phyloP scores from a whole-genome alignment of 108 stramenopile species.

The Aurantiochytrium sp. region DNA sequence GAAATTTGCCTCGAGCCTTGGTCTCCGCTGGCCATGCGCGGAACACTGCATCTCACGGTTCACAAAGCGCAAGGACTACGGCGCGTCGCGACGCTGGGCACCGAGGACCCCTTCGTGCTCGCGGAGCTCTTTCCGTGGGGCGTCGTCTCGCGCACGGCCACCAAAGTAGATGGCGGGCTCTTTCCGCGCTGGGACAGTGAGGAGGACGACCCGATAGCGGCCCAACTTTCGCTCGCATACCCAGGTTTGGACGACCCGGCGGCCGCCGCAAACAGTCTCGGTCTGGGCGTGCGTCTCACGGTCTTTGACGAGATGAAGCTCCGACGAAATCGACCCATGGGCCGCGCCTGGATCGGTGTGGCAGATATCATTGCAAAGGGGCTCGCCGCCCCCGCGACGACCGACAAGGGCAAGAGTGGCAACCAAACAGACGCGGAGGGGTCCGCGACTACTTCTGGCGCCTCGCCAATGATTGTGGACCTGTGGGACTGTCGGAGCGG shows the following conservation, averaged over 20 bases:
- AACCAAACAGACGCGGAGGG: too few species aligned
- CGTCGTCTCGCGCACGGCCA: not conserved
- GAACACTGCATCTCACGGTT: not conserved
- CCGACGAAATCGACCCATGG: not conserved
- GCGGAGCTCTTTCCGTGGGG: not conserved
- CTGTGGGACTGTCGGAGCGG: not conserved
- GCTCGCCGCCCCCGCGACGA: too few species aligned
- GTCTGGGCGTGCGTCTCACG: not conserved
- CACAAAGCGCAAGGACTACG: not conserved
- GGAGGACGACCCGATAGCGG: not conserved
- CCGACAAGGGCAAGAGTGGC: not conserved
- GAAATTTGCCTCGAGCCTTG: not conserved
- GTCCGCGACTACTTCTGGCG: too few species aligned
- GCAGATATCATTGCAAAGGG: not conserved
- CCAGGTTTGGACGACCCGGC: not conserved
- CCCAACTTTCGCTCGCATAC: not conserved
- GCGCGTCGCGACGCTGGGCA: not conserved
- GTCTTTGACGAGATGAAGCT: not conserved
- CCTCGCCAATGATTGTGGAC: not conserved
- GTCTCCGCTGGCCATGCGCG: not conserved
- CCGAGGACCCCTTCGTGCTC: not conserved
- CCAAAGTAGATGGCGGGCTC: not conserved
- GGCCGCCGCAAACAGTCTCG: not conserved
- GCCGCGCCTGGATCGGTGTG: not conserved
- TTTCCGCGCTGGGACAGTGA: not conserved